Evolutionary conservation across 371 early-diverging fungal genomes (phyloP).

Genomic region (Rhizopus delemar): DNA sequence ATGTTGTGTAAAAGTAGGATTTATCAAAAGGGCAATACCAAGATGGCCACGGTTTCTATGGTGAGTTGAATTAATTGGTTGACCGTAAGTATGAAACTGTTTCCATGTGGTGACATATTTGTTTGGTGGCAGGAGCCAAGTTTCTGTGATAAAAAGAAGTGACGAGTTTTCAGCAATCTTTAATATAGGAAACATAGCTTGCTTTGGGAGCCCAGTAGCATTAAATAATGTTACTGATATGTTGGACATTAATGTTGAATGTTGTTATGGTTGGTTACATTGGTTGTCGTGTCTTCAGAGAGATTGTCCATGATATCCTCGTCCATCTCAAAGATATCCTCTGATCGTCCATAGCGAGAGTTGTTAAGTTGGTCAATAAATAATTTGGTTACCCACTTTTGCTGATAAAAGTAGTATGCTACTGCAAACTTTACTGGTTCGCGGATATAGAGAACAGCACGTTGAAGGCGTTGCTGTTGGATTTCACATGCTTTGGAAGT

Average conservation of each 20-base stretch:
- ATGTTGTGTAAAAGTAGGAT: neutral
- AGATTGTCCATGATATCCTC: neutral
- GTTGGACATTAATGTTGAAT: neutral
- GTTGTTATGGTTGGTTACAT: neutral
- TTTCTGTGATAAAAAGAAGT: slow-evolving; percentile 25
- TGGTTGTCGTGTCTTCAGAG: neutral
- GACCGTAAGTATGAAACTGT: slow-evolving; percentile 22
- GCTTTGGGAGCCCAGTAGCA: slow-evolving; percentile 7
- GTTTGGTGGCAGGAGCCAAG: slow-evolving; percentile 16
- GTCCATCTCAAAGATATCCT: no score
- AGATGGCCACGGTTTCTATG: no score
- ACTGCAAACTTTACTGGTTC: slow-evolving; percentile 3
- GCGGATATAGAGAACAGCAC: neutral
- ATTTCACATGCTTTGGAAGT: neutral
- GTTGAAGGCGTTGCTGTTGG: neutral
- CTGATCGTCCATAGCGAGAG: no score
- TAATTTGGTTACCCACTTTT: neutral
- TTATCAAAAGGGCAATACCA: neutral
- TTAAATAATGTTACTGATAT: slow-evolving; percentile 5
- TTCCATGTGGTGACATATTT: slow-evolving; percentile 11
- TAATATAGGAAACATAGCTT: slow-evolving; percentile 9
- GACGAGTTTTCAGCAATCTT: neutral
- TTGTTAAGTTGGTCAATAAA: neutral
- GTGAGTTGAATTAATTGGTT: no score
- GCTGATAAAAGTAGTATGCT: slow-evolving; percentile 10